Base-by-base conservation (phyloP, 2,329 filamentous ascomycete genomes). In the Colletotrichum chrysophilum region DNA sequence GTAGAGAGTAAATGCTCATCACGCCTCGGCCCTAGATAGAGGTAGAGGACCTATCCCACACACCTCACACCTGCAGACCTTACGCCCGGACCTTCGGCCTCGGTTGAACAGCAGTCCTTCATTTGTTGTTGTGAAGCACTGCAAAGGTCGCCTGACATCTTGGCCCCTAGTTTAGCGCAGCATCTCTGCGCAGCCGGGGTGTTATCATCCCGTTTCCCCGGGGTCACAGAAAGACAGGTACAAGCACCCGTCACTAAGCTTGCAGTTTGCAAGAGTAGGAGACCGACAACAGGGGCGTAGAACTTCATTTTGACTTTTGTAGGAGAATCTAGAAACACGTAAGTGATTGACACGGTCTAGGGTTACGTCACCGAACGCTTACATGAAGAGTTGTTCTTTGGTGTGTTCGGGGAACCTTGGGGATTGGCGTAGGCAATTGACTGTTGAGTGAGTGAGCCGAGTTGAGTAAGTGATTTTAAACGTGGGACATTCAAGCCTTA, bases 351-450 rank as follows among this genome's bases (percentile, higher is more conserved):
- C 43, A 0, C 2, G n/a, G n/a, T 21, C 5, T 13, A 21, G 0
- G 5, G 1, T 21, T 6, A 13, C 3, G 5, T 21, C 43, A 21
- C 0, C 3, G 6, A 52, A 24, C 10, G 10, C 43, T 52, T 13
- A 52, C 43, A 52, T 52, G 43, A 21, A 21, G 1, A 21, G 5
- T 52, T 13, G 43, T 21, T 7, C 4, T 21, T 1, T 52, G 3
- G n/a, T 4, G 18, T 52, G 0, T 21, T 13, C 0, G 6, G n/a
- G 4, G 43, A 1, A 52, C 5, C 3, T 21, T 13, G n/a, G 3
- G n/a, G n/a, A 13, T 52, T 13, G n/a, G 43, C 1, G 43, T n/a
- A 21, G 0, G 0, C 6, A 1, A 13, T 52, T 13, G n/a, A 21
- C 3, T 52, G n/a, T 13, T 13, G 43, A 52, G 1, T 21, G n/a